Percentiles rank a stretch among this genome's conserved stretches.
Conservation (phyloP, 2,329 filamentous ascomycete species). For the Samsoniella hepiali region DNA sequence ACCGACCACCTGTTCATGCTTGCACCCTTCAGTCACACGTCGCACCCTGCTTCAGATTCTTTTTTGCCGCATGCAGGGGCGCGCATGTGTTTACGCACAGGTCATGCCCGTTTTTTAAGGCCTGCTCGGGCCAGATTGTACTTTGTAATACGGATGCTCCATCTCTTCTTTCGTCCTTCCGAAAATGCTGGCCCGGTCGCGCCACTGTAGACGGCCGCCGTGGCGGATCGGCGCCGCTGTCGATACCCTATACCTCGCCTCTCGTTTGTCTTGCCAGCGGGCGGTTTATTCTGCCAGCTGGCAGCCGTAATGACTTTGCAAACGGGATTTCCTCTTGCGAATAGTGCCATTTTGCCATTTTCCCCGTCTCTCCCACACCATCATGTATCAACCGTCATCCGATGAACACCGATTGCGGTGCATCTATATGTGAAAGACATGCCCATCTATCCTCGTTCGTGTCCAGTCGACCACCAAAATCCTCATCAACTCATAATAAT, state of each 20-base stretch:
- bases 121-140: no score
- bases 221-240: not conserved
- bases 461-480: no score
- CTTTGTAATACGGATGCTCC: no score
- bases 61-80: not conserved
- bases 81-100: no score
- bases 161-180: no score
- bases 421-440: no score
- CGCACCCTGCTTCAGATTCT: not conserved
- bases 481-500: not conserved
- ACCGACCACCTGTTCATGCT: slow-evolving; percentile 7
- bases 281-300: not conserved
- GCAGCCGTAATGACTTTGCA: not conserved
- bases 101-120: no score
- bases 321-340: not conserved
- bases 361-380: not conserved
- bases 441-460: no score
- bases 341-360: not conserved
- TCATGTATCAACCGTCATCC: not conserved
- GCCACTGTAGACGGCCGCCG: not conserved
- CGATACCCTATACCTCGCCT: not conserved
- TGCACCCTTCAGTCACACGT: not conserved
- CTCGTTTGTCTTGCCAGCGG: not conserved
- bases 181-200: no score
- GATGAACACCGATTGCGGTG: no score